phyloP scores from a whole-genome alignment of 192 early-diverging fungal species.

The Coemansia sp. region DNA sequence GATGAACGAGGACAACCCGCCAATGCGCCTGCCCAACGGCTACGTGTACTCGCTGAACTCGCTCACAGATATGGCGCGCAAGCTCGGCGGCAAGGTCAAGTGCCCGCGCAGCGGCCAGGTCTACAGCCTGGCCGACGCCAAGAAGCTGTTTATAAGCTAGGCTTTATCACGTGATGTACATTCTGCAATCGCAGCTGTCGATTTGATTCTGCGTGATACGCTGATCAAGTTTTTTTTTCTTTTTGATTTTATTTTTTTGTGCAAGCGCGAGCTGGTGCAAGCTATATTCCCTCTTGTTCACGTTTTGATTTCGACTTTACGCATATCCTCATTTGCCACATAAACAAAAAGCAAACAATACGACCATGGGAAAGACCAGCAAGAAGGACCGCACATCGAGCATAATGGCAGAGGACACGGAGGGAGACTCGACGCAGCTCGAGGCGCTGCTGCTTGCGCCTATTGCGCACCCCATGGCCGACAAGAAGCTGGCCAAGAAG shows the following conservation, averaged over 20 bases:
- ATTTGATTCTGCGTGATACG: background rate
- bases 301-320: constrained; percentile 9
- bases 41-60: constrained; percentile 89
- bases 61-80: constrained; percentile 68
- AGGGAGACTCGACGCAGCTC: constrained; percentile 28
- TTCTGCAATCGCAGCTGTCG: background rate
- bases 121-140: constrained; percentile 62
- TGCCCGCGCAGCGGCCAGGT: constrained; percentile 71
- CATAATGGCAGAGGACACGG: constrained; percentile 31
- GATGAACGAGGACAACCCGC: constrained; percentile 97
- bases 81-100: constrained; percentile 65
- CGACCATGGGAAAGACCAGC: constrained; percentile 91
- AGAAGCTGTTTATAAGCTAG: constrained; percentile 80
- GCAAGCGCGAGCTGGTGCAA: background rate
- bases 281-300: constrained; percentile 9
- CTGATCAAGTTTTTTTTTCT: constrained; percentile 10
- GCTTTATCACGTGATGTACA: background rate
- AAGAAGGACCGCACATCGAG: constrained; percentile 51
- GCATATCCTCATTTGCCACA: background rate
- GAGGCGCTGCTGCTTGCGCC: constrained; percentile 33
- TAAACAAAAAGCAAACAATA: background rate
- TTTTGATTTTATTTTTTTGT: background rate
- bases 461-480: constrained; percentile 54
- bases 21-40: constrained; percentile 96
- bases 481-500: constrained; percentile 57